Evolutionary conservation across 805 yeast genomes (phyloP), one percentile per base, ranked within the genome.

Genomic region (Ogataea nonfermentans): DNA sequence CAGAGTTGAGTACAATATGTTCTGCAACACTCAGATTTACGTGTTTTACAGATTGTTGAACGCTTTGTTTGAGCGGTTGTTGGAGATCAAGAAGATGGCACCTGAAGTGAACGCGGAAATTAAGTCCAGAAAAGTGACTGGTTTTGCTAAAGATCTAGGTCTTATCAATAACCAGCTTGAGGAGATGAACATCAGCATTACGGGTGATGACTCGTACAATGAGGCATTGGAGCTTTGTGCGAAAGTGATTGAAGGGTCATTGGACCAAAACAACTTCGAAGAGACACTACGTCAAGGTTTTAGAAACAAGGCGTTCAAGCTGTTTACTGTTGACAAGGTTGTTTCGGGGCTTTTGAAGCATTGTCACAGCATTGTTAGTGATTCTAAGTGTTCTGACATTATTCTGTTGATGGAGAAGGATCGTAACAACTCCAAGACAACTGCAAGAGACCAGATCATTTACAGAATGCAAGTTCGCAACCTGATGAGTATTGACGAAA

Each of bases 191-290:
- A 73, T 89, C 37, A 76, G 76, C 46, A 82, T 90, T 52, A 69
- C 68, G 24, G 87, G 85, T 12, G 72, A 71, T 17, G 78, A 81
- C 54, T 80, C 87, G 25, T 93, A 93, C 61, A 67, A 71, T 24
- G 96, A 91, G 62, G 75, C 88, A n/a, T 67, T 93, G 43, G 70
- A 68, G 3, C 70, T 93, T 40, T 78, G 95, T 43, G 87, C 79
- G 49, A 76, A 79, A 48, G 69, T 88, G 36, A 83, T 93, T 48
- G 93, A 87, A 49, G 95, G 95, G 20, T 93, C 88, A 25, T 66
- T 93, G 34, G 99, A 93, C 56, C 95, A 87, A 47, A 93, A 84
- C 62, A 81, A 89, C 84, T 95, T 85, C 61, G 99, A 93, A 67
- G 99, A 93, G 63, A 77, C 95, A 12, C 66, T 93, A 43, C 86